Evolutionary conservation across 2,329 filamentous ascomycete genomes (phyloP), one percentile per base, ranked within the genome.

Genomic region (Apiospora kogelbergensis): DNA sequence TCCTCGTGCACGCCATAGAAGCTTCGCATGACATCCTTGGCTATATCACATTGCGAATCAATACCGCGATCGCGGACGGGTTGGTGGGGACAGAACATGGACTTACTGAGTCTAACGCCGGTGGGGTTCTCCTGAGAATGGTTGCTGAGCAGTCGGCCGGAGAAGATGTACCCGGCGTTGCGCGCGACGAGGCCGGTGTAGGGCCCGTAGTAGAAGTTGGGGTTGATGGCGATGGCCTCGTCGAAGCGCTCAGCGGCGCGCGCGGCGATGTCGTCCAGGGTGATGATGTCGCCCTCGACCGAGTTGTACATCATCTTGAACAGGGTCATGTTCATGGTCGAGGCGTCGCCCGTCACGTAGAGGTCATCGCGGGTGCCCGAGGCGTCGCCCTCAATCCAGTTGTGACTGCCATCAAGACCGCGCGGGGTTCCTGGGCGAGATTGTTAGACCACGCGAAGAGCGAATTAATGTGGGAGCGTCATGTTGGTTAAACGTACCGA

Each of bases 161-260:
- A 72, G 70, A 86, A 86, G 22, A 81, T 73, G 70, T 81, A 85
- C 2, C 82, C 85, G 15, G 85, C 95, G 64, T 85, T 84, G 0
- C 83, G 81, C 7, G 80, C 81, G 24, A 86, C 74, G 67, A 85
- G 78, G 17, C 86, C 85, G 2, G 83, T 85, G 67, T 84, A 82
- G 1, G 85, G 86, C 0, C 85, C 85, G 66, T 84, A 86, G 77
- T 85, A 88, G 74, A 87, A 87, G 64, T 84, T 79, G 0, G 85
- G 85, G 73, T 89, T 89, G 33, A 80, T 82, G 30, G 77, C 75
- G 11, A 86, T 81, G 48, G 81, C 84, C 72, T 87, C 78, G 17
- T 84, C 71, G 73, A 84, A 85, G 2, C 85, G 82, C 17, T 78
- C 74, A 11, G 80, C 79, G 11, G 83, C 81, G 45, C 83, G 82